phyloP scores from a whole-genome alignment of 495 filamentous ascomycete genomes.

The Rhypophila decipiens region DNA sequence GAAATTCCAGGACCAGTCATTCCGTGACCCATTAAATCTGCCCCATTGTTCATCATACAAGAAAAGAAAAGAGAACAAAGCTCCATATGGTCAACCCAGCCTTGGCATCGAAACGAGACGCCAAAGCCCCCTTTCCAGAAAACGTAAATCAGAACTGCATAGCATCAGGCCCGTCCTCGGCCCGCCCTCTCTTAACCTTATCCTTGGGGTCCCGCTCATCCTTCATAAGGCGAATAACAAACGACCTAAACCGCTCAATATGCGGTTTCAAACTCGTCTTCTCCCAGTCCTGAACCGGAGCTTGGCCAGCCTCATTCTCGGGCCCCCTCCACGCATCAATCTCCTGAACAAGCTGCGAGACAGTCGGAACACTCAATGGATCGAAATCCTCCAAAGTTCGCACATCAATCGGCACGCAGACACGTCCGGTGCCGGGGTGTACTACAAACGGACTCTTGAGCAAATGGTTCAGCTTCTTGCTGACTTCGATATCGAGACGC shows the following conservation, averaged over 20 bases:
- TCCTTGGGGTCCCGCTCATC: slow-evolving; percentile 72
- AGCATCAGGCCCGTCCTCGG: slow-evolving; percentile 30
- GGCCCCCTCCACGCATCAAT: slow-evolving; percentile 64
- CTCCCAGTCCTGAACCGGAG: slow-evolving; percentile 74
- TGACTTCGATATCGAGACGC: slow-evolving; percentile 92
- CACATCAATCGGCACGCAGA: slow-evolving; percentile 91
- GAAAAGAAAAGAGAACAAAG: too few species aligned
- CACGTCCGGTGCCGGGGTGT: slow-evolving; percentile 85
- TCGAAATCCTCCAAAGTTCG: slow-evolving; percentile 69
- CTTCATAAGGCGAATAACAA: slow-evolving; percentile 70
- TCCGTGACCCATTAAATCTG: too few species aligned
- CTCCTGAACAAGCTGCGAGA: slow-evolving; percentile 68
- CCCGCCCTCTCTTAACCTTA: slow-evolving; percentile 66
- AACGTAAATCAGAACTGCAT: slow-evolving; percentile 6
- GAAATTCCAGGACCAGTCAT: too few species aligned
- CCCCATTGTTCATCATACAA: too few species aligned
- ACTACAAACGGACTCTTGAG: slow-evolving; percentile 94
- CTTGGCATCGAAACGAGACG: not conserved
- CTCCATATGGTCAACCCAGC: too few species aligned
- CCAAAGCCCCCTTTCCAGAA: not conserved
- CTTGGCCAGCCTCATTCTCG: slow-evolving; percentile 29
- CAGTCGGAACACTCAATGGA: slow-evolving; percentile 79
- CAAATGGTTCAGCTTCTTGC: slow-evolving; percentile 95
- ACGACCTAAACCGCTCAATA: slow-evolving; percentile 78
- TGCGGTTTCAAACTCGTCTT: slow-evolving; percentile 94